Evolutionary conservation across 331 rosid genomes (phyloP).

Genomic region (Spiraea crenata): DNA sequence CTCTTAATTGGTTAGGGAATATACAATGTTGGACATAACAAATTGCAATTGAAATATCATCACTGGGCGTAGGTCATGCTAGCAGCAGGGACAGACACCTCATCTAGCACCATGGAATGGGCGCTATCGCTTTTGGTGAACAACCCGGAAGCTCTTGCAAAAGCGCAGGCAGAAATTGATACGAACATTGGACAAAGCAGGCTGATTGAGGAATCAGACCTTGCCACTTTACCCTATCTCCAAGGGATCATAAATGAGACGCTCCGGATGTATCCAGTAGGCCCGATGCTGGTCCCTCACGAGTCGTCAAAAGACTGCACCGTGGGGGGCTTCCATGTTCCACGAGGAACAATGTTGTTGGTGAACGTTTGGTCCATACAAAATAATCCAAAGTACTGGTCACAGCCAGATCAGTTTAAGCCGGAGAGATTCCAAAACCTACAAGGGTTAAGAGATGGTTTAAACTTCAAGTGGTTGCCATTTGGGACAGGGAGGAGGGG

Average conservation of each 20-base stretch:
- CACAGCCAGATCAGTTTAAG: conserved; percentile 25
- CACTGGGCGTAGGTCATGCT: conserved; percentile 6
- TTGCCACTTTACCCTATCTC: conserved; percentile 24
- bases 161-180: conserved; percentile 20
- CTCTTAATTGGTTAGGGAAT: no score
- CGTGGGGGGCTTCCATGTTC: conserved; percentile 29
- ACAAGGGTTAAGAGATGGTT: conserved; percentile 8
- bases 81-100: conserved; percentile 34
- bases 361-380: conserved; percentile 40
- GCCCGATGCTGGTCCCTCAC: conserved; percentile 27
- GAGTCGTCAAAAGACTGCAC: conserved; percentile 30
- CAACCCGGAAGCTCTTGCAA: conserved; percentile 24
- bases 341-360: conserved; percentile 35
- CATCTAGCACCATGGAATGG: conserved; percentile 40
- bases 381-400: conserved; percentile 24
- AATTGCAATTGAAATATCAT: no score
- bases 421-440: conserved; percentile 30
- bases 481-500: conserved; percentile 46
- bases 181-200: neutral
- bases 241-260: conserved; percentile 31
- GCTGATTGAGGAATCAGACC: conserved; percentile 33
- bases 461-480: conserved; percentile 18
- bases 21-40: neutral
- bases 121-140: conserved; percentile 32
- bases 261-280: conserved; percentile 27